Evolutionary conservation across 768 basidiomycete species (phyloP), one percentile per base, ranked within the genome.

Genomic region (Lentinula boryana): DNA sequence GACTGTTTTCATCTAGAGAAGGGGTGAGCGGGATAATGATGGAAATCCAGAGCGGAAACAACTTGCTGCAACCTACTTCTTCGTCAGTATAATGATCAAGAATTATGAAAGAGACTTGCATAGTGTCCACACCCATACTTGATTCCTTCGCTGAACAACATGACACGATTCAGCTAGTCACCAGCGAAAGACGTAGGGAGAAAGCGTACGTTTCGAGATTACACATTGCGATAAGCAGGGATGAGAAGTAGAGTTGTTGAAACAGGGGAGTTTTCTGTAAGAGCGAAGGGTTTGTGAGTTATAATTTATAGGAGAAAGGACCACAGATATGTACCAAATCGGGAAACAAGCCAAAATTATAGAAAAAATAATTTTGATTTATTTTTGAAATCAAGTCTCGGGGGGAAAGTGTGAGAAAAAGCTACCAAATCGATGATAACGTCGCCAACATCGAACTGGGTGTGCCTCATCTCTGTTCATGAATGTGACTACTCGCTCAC

Each of bases 71-170:
- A 48, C 46, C 46, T 48, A 23, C n/a, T 18, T 23, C 3, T 44
- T 13, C 1, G 12, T 48, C 21, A 48, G 8, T 46, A 21, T 27
- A 1, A 48, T 48, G 21, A 48, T 48, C 46, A 48, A 21, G 21
- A 18, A 27, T 18, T 7, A 48, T 48, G 46, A 23, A 48, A 27
- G 46, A 27, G 1, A 48, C 46, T 48, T 48, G 8, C 77, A 72
- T 91, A 92, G 78, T 92, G 91, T 63, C 89, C 89, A 71, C 90
- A 92, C 68, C 86, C 88, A 68, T 85, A 78, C 75, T 85, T 84
- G 63, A 81, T 85, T 64, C 87, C 89, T 80, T 89, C 86, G 67
- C 89, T 91, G 41, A 44, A 60, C 60, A 60, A 67, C 50, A 65
- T 63, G 63, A 60, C 64, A 61, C 71, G 64, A 27, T 66, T 44